A percentile compares a stretch with the other conserved stretches of the same genome.
phyloP scores from a whole-genome alignment of 2,329 filamentous ascomycete species.

The Bimuria novae-zelandiae region DNA sequence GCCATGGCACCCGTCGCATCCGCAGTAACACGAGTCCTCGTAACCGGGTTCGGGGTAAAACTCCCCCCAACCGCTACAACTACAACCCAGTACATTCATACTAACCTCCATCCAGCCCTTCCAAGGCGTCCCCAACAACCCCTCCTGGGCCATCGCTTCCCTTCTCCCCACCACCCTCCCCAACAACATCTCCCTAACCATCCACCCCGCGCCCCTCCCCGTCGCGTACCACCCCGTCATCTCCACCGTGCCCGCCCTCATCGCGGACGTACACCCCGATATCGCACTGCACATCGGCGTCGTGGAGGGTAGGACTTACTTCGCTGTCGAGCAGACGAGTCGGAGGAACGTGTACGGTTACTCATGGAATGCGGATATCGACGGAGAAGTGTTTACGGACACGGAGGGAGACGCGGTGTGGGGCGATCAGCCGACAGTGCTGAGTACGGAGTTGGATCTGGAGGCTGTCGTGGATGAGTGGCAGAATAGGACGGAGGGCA shows the following conservation, averaged over 20 bases:
- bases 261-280: constrained; percentile 59
- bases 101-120: constrained; percentile 64
- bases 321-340: constrained; percentile 71
- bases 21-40: constrained; percentile 45
- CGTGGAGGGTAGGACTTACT: constrained; percentile 67
- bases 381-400: constrained; percentile 49
- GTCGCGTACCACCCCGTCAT: constrained; percentile 73
- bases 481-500: constrained; percentile 12
- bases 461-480: constrained; percentile 17
- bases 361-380: constrained; percentile 69
- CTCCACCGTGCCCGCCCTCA: constrained; percentile 65
- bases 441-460: constrained; percentile 26
- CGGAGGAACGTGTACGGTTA: constrained; percentile 70
- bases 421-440: constrained; percentile 20
- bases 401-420: constrained; percentile 35
- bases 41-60: constrained; percentile 51
- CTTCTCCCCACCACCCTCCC: constrained; percentile 59
- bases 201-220: constrained; percentile 68
- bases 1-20: constrained; percentile 19
- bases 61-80: not conserved
- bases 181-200: constrained; percentile 59
- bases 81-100: not conserved
- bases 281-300: constrained; percentile 79
- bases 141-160: constrained; percentile 77
- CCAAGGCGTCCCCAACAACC: constrained; percentile 71